Conservation (phyloP, 2,329 filamentous ascomycete species). For the Aspergillus latus region DNA sequence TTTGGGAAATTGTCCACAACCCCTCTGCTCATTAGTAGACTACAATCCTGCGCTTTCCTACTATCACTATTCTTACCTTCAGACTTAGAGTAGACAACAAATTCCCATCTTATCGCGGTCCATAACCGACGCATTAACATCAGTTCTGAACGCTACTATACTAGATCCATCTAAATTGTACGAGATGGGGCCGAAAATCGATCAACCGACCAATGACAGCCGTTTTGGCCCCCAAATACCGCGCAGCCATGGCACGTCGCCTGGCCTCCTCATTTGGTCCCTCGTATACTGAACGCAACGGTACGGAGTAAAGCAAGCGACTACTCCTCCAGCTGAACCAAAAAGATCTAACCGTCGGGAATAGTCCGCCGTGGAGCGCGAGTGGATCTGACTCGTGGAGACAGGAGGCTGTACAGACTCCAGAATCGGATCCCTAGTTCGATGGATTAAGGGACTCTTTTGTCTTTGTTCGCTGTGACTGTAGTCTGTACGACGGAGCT, state of each 20-base stretch:
- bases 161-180: not conserved
- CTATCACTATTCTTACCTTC: not conserved
- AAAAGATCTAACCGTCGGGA: not conserved
- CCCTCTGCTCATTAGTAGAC: not conserved
- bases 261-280: not conserved
- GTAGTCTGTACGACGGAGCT: not conserved
- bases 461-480: too few relatives aligned
- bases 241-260: not conserved
- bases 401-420: not conserved
- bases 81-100: not conserved
- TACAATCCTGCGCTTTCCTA: not conserved
- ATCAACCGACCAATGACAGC: not conserved
- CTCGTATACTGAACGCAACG: not conserved
- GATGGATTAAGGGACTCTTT: not conserved
- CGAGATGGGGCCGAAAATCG: not conserved
- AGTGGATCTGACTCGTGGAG: not conserved
- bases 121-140: not conserved
- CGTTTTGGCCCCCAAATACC: slow-evolving; percentile 1
- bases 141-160: not conserved
- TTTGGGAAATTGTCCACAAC: slow-evolving; percentile 2
- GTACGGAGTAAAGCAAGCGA: not conserved
- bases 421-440: not conserved
- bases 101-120: not conserved
- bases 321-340: too few relatives aligned
- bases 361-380: not conserved